Conservation (phyloP, 345 rosid genomes). For the Viola odorata region DNA sequence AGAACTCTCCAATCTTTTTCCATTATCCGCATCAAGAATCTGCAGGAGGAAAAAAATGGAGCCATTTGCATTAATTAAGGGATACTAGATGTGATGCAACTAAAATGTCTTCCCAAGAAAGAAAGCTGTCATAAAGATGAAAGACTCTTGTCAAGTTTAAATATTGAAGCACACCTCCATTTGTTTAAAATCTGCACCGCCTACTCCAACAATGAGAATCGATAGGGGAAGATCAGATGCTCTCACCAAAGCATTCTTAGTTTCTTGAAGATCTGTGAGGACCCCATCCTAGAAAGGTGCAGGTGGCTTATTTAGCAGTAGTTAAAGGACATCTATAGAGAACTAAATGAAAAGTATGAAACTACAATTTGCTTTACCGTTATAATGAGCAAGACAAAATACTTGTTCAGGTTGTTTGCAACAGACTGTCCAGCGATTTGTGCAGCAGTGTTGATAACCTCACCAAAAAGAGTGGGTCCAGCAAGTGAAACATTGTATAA, state of each 20-base stretch:
- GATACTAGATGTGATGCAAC: too few species aligned
- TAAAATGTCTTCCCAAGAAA: too few species aligned
- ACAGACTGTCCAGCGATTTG: constrained; percentile 36
- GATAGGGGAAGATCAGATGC: constrained; percentile 95
- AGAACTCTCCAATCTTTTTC: constrained; percentile 64
- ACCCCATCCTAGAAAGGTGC: constrained; percentile 67
- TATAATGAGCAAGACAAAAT: constrained; percentile 53
- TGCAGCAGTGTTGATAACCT: constrained; percentile 57
- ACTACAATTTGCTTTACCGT: constrained; percentile 31
- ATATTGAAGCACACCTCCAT: constrained; percentile 60
- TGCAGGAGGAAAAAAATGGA: constrained; percentile 13
- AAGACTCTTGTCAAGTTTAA: background rate
- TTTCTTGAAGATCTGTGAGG: constrained; percentile 68
- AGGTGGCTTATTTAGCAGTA: background rate
- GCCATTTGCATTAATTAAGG: too few species aligned
- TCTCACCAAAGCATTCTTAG: constrained; percentile 68
- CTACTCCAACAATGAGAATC: constrained; percentile 80
- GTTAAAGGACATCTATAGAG: background rate
- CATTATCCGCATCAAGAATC: constrained; percentile 85
- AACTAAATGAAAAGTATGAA: background rate
- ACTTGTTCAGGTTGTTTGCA: constrained; percentile 25
- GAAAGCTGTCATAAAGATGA: too few species aligned
- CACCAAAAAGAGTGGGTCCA: constrained; percentile 69
- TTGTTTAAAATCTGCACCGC: constrained; percentile 68
- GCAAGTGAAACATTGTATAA: constrained; percentile 48